phyloP scores from a whole-genome alignment of 2,329 filamentous ascomycete genomes.

The Fusarium subtropicale region DNA sequence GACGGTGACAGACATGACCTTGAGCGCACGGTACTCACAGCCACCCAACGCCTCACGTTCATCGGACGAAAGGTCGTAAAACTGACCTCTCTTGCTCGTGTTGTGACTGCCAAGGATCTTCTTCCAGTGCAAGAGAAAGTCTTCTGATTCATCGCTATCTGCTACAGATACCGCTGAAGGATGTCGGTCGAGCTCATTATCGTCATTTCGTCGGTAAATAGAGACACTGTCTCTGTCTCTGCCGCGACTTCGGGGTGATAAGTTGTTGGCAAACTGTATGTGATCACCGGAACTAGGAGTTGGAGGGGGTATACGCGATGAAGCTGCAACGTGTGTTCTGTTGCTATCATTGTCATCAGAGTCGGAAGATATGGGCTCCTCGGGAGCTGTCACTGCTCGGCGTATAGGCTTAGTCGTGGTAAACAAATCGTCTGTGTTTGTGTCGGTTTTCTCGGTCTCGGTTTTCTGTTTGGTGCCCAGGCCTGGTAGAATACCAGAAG shows the following conservation, averaged over 20 bases:
- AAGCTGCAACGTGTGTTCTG: slow-evolving; percentile 37
- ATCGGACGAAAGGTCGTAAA: slow-evolving; percentile 63
- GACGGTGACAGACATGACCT: slow-evolving; percentile 68
- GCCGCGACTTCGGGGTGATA: slow-evolving; percentile 15
- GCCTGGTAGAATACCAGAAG: slow-evolving; percentile 20
- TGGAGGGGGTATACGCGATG: slow-evolving; percentile 23
- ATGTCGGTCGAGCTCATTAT: slow-evolving; percentile 15
- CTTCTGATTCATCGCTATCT: slow-evolving; percentile 43
- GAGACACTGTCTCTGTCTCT: slow-evolving; percentile 29
- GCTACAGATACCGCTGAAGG: slow-evolving; percentile 40
- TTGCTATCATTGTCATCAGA: slow-evolving; percentile 41
- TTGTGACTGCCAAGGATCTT: slow-evolving; percentile 53
- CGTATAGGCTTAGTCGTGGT: slow-evolving; percentile 23
- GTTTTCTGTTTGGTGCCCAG: slow-evolving; percentile 38
- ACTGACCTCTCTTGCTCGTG: slow-evolving; percentile 65
- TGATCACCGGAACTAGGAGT: slow-evolving; percentile 32
- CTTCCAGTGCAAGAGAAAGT: slow-evolving; percentile 48
- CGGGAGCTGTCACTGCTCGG: slow-evolving; percentile 38
- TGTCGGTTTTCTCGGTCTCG: slow-evolving; percentile 22
- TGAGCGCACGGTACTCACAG: slow-evolving; percentile 72
- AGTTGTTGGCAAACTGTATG: slow-evolving; percentile 35
- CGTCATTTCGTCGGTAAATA: slow-evolving; percentile 39
- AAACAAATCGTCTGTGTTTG: slow-evolving; percentile 18
- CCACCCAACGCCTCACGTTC: slow-evolving; percentile 70
- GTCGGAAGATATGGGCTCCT: slow-evolving; percentile 29